These are phyloP conservation scores for Metschnikowia amazonensis DNA, from an alignment of 805 yeast species.

Conservation along the genomic window DNA sequence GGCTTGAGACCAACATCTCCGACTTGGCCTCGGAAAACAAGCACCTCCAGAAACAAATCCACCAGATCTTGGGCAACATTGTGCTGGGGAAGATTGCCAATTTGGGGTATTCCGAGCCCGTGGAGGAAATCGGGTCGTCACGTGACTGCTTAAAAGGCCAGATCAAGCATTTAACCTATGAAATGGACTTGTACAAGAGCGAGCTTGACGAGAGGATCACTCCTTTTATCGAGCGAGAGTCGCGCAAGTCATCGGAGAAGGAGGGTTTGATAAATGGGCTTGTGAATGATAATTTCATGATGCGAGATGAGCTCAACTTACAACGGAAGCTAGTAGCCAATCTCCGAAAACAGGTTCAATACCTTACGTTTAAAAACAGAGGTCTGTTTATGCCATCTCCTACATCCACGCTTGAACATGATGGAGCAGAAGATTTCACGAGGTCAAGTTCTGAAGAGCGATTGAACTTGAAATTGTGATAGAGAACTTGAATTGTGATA, in stretches of 20 bases:
- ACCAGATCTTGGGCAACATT: conserved; percentile 43
- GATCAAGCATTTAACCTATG: conserved; percentile 35
- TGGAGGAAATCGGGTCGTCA: conserved; percentile 42
- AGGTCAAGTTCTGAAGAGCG: conserved; percentile 10
- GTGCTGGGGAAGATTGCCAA: conserved; percentile 49
- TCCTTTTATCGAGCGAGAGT: conserved; percentile 30
- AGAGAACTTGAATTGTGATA: too few relatives aligned
- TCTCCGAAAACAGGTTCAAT: conserved; percentile 49
- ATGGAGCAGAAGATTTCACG: not conserved
- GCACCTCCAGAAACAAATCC: conserved; percentile 41
- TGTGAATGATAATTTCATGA: conserved; percentile 34
- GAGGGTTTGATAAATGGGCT: conserved; percentile 26
- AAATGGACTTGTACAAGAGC: conserved; percentile 40
- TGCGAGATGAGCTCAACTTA: conserved; percentile 45
- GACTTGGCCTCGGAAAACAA: conserved; percentile 34
- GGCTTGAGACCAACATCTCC: conserved; percentile 24
- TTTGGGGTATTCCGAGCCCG: conserved; percentile 43
- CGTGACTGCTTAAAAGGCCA: conserved; percentile 20
- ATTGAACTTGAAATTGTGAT: conserved; percentile 8
- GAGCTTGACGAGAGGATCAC: conserved; percentile 39
- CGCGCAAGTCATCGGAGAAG: conserved; percentile 23
- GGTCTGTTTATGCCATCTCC: not conserved
- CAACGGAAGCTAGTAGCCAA: conserved; percentile 45
- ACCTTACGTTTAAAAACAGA: conserved; percentile 40
- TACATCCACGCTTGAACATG: not conserved